Conservation (phyloP, 140 eudicot species). For the Artemisia princeps region DNA sequence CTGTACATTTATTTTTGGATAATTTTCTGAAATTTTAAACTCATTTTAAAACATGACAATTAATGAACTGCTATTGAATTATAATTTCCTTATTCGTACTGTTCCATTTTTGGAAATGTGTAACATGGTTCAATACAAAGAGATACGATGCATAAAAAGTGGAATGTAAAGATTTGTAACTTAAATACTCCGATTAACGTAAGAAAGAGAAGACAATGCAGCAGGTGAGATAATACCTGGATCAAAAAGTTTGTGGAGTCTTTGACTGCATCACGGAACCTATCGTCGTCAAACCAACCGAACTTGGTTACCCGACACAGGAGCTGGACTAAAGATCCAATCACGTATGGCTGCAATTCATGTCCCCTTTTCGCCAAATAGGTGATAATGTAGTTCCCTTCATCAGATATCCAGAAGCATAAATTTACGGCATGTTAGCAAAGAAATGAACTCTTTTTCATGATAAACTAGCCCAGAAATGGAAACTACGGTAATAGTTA, state of each 20-base stretch:
- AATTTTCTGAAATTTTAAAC: neutral
- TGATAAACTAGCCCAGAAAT: conserved; percentile 2
- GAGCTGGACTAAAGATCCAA: conserved; percentile 79
- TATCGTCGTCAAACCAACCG: conserved; percentile 94
- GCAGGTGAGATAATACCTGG: conserved; percentile 50
- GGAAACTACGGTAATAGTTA: neutral
- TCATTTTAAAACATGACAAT: neutral
- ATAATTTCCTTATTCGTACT: neutral
- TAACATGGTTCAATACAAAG: conserved; percentile 6
- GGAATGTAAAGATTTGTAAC: neutral
- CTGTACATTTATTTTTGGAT: conserved; percentile 2
- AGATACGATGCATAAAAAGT: neutral
- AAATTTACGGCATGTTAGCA: conserved; percentile 24
- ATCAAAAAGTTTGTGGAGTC: conserved; percentile 69
- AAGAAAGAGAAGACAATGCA: neutral
- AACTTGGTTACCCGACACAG: conserved; percentile 86
- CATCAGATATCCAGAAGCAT: conserved; percentile 33
- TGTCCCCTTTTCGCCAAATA: conserved; percentile 93
- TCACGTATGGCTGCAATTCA: conserved; percentile 77
- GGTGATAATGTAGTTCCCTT: conserved; percentile 84
- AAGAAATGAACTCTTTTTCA: neutral
- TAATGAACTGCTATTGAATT: conserved; percentile 8
- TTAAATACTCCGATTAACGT: neutral
- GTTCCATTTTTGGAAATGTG: neutral
- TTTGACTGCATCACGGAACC: conserved; percentile 71